A percentile compares a stretch with the other conserved stretches of the same genome.
Conservation (phyloP, 768 basidiomycete genomes). For the Jaapia argillacea region DNA sequence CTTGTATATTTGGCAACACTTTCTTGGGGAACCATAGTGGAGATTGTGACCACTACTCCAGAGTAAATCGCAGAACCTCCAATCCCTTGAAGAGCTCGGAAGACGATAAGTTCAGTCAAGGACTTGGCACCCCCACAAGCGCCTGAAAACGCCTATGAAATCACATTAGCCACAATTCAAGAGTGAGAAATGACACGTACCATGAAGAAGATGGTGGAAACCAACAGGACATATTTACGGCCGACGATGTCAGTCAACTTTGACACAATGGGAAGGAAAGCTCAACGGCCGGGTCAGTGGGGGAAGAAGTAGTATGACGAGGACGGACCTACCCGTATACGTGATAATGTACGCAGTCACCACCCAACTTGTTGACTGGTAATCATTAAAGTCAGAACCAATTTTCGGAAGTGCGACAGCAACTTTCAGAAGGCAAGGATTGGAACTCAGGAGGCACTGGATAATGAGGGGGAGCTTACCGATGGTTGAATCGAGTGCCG, state of each 20-base stretch:
- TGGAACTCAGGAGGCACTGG: background rate
- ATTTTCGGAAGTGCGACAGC: background rate
- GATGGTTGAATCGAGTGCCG: background rate
- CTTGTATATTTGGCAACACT: background rate
- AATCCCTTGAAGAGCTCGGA: background rate
- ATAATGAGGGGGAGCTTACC: background rate
- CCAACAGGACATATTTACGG: background rate
- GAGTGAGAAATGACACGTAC: background rate
- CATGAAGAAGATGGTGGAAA: background rate
- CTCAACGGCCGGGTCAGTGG: background rate
- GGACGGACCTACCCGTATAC: background rate
- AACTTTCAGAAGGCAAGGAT: background rate
- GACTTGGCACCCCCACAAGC: background rate
- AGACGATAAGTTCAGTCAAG: background rate
- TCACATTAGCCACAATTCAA: background rate
- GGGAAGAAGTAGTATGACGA: background rate
- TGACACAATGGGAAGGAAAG: background rate
- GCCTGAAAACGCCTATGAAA: background rate
- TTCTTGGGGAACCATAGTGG: background rate
- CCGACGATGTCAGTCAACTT: background rate
- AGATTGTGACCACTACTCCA: background rate
- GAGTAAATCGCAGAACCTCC: background rate
- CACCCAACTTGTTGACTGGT: background rate
- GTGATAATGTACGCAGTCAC: background rate
- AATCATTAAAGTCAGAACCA: background rate